Evolutionary conservation across 1,284 basidiomycete genomes (phyloP), one percentile per base, ranked within the genome.

Genomic region (Trichosporon faecale): DNA sequence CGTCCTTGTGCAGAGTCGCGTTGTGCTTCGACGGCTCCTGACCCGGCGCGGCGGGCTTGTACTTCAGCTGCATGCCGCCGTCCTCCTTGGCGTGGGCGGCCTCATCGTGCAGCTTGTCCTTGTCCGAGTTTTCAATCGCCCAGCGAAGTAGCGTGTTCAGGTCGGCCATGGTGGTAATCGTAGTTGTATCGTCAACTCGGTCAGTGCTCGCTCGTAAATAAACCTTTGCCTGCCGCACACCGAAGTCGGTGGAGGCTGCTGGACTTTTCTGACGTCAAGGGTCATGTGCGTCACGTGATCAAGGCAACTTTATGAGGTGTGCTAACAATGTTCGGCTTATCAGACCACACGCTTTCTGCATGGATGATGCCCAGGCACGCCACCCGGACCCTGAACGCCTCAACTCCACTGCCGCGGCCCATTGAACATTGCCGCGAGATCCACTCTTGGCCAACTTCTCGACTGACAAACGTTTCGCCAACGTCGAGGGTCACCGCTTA

Each of bases 1-100:
- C 81, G 12, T 78, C 76, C 7, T 83, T 75, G 70, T 84, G 83
- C 16, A 82, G 76, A 7, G 74, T 66, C 21, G 75, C 66, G 18
- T 66, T 60, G 11, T 68, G 71, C 31, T 69, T 64, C 0, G 74
- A 73, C 40, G 77, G 61, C 18, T 33, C 29, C 55, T 68, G 46
- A 8, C 70, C 71, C 2, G 70, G 64, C 1, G 27, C 60, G 5
- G 76, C 72, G 29, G 80, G 80, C 70, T 76, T 76, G 75, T 77
- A 80, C n/a, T 73, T 74, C 12, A 82, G 72, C 21, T 75, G 73
- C 52, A 81, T 73, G 55, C 72, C 61, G 60, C 60, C 66, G 33
- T 63, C 60, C 35, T 55, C 46, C 18, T 64, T 29, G 9, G 63
- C 8, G 4, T 23, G n/a, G 49, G 60, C 21, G 23, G 40, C 40